Evolutionary conservation across 768 basidiomycete species (phyloP).

Genomic region (Pulveroboletus sp.): DNA sequence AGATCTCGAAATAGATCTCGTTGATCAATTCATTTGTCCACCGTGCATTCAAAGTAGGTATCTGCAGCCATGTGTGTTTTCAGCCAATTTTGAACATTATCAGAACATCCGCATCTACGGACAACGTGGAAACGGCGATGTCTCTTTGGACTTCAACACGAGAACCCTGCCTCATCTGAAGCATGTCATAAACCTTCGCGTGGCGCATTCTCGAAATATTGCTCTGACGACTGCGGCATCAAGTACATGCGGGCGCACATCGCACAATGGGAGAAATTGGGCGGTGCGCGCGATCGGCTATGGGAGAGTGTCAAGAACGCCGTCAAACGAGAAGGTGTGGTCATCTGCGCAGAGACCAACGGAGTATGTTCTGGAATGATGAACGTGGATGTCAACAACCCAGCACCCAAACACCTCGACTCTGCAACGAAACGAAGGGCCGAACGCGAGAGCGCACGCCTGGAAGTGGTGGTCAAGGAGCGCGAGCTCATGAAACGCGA

Average conservation of each 20-base stretch:
- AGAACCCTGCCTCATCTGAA: slow-evolving; percentile 56
- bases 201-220: slow-evolving; percentile 86
- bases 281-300: slow-evolving; percentile 59
- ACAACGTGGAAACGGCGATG: slow-evolving; percentile 84
- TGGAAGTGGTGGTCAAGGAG: slow-evolving; percentile 57
- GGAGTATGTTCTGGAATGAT: slow-evolving; percentile 23
- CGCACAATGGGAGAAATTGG: slow-evolving; percentile 57
- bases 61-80: background rate
- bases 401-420: slow-evolving; percentile 18
- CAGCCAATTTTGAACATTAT: background rate
- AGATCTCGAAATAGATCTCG: slow-evolving; percentile 79
- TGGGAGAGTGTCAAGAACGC: slow-evolving; percentile 77
- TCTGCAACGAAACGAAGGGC: slow-evolving; percentile 44
- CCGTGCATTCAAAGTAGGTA: slow-evolving; percentile 70
- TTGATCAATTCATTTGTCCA: slow-evolving; percentile 92
- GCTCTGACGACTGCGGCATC: slow-evolving; percentile 84
- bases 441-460: slow-evolving; percentile 52
- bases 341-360: slow-evolving; percentile 42
- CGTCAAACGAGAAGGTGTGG: slow-evolving; percentile 68
- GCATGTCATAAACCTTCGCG: slow-evolving; percentile 82
- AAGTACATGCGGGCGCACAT: slow-evolving; percentile 68
- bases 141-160: slow-evolving; percentile 63
- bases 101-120: slow-evolving; percentile 58
- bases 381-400: slow-evolving; percentile 13
- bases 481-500: slow-evolving; percentile 66